Evolutionary conservation across 805 yeast genomes (phyloP), one percentile per base, ranked within the genome.

Genomic region (Candida germanica): DNA sequence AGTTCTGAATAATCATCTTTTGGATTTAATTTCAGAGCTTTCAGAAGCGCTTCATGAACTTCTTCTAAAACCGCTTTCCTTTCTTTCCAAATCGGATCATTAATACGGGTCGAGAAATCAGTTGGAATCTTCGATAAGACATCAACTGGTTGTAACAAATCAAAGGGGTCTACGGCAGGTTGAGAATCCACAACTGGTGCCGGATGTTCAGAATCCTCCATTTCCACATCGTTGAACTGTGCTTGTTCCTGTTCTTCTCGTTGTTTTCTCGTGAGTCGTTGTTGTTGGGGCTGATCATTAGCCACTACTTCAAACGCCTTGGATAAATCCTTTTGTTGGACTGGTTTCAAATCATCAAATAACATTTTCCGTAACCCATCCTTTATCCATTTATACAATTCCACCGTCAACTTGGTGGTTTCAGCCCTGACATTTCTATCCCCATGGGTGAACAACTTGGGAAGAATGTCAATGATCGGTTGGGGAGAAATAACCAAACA

Each of bases 381-480:
- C 2, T 94, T 93, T 54, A 83, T 71, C 83, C 93, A 85, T 39
- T 77, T 75, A 55, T 80, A 79, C 18, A 89, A 53, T 37, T 79
- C 84, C 4, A 86, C 77, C 0, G 88, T 68, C 44, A 91, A 65
- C 28, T 70, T 66, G 4, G 81, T 71, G 2, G 96, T 77, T 53
- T 85, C 95, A 1, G 79, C 75, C 52, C 98, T 75, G 6, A 93
- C 96, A 36, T 77, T 85, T 44, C 75, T 77, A 59, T 93, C 98
- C 1, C 95, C 86, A 58, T 89, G 95, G 3, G 77, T 80, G 52
- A 87, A 87, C 32, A 88, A 58, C 47, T 79, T 81, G 1, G 87
- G 79, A 21, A 93, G 59, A 6, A 50, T 51, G 17, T 79, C 74
- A 18, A 87, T 53, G 0, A 81, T 67, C 2, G 74, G 64, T 48